Evolutionary conservation across 2,329 filamentous ascomycete genomes (phyloP), one percentile per base, ranked within the genome.

Genomic region (Monosporascus sp.): DNA sequence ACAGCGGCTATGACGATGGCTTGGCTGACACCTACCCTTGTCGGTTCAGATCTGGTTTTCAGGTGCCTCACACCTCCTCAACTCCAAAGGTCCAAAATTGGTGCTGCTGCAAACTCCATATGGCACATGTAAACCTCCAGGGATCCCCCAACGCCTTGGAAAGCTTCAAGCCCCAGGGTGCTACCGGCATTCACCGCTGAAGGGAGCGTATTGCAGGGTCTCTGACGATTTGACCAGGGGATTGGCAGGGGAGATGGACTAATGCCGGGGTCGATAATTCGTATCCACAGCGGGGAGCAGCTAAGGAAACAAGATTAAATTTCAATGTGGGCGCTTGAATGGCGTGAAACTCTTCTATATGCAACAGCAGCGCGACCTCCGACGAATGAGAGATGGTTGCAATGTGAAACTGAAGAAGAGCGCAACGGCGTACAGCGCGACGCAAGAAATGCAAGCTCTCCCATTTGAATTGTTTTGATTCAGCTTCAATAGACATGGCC

Each of bases 1-100:
- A 6, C 39, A 18, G 20, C 31, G 7, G 31, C 15, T 22, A 38
- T 22, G 47, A 48, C 47, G 47, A 48, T 48, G 31, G 35, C 45
- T 24, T 54, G 50, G 54, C 55, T 54, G 51, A 50, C 51, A 52
- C 50, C 37, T 49, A 53, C 52, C 58, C 58, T 52, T 58, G 56
- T 60, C 24, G 31, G 47, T 37, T 24, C 37, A 22, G 22, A 54
- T 53, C 54, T 53, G 49, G 44, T 50, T 52, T 47, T 52, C 20
- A 45, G 43, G 49, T 47, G 24, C 9, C 9, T 9, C 27, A 9
- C 27, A 27, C 8, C 27, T 11, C 8, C 27, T 27, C 27, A 11
- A 27, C 11, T 8, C 9, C 3, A 11, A 31, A 31, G 27, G 27
- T 31, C 27, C 27, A 31, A 31, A 31, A 11, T 31, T 31, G 27